Evolutionary conservation across 768 basidiomycete genomes (phyloP), one percentile per base, ranked within the genome.

Genomic region (Mycena capillaripes): DNA sequence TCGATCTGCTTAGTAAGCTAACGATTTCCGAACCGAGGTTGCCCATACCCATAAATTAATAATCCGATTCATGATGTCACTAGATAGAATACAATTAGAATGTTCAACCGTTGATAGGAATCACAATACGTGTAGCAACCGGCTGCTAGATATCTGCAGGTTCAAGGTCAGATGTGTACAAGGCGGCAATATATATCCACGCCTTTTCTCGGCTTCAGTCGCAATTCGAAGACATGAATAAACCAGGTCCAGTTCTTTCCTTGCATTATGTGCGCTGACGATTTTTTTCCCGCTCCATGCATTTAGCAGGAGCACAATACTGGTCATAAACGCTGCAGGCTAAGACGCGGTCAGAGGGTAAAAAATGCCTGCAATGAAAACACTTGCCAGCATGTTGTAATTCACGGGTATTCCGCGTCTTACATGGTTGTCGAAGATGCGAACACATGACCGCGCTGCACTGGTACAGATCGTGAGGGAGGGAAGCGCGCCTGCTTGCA

Each of bases 381-480:
- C 19, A 65, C 74, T 58, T 55, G 76, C 79, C 73, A 76, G 60
- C 12, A 50, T 69, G 68, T 40, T 71, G 23, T 36, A 58, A 42
- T n/a, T 59, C 17, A 55, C 29, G 61, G 25, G 40, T 40, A 50
- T 69, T 38, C 29, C 32, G 46, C 62, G 75, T 71, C 57, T 77
- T 9, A 23, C 16, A 2, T 34, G 79, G 11, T 84, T 82, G 63
- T 93, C 90, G 53, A 91, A 77, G 32, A 94, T 84, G 52, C 91
- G 90, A 25, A 85, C 85, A 58, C 86, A 89, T 0, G 90, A 90
- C 14, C 93, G 84, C 2, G 93, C 91, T 0, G 93, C 88, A 62
- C 92, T 94, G 38, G 89, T 89, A 78, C 92, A 93, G 58, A 94
- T 93, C 0, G 93, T 90, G 16, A 93, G 84, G 0, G 92, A 55